Evolutionary conservation across 352 stramenopile genomes (phyloP).

Genomic region (Phytophthora aleatoria): DNA sequence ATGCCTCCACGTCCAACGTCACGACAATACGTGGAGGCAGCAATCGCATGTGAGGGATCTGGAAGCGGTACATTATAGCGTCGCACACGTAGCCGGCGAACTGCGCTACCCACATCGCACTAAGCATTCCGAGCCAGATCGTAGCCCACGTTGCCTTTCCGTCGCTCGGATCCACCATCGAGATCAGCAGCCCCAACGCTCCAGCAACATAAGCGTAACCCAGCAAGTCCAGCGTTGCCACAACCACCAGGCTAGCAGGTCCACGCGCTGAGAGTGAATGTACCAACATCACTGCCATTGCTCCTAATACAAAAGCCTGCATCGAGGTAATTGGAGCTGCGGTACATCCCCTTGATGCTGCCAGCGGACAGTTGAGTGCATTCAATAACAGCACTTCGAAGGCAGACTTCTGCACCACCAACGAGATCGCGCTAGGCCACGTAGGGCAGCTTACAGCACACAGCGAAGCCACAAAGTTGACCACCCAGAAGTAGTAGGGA

Average conservation of each 20-base stretch:
- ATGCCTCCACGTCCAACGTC: slow-evolving; percentile 53
- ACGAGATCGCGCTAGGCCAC: slow-evolving; percentile 31
- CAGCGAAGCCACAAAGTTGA: slow-evolving; percentile 39
- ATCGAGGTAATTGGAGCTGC: slow-evolving; percentile 36
- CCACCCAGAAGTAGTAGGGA: slow-evolving; percentile 46
- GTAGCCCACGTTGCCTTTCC: slow-evolving; percentile 35
- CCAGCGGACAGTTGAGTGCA: slow-evolving; percentile 40
- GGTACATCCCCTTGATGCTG: slow-evolving; percentile 14
- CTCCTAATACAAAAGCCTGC: slow-evolving; percentile 41
- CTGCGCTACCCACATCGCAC: slow-evolving; percentile 51
- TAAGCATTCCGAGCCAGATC: slow-evolving; percentile 47
- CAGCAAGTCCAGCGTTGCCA: slow-evolving; percentile 40
- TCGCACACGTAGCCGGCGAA: slow-evolving; percentile 55
- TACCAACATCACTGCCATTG: slow-evolving; percentile 38
- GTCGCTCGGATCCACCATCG: slow-evolving; percentile 51
- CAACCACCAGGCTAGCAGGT: slow-evolving; percentile 45
- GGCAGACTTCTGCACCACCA: slow-evolving; percentile 44
- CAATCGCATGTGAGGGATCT: slow-evolving; percentile 45
- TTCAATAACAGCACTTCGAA: slow-evolving; percentile 53
- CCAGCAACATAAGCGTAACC: slow-evolving; percentile 47
- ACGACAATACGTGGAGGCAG: slow-evolving; percentile 51
- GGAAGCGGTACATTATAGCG: slow-evolving; percentile 59
- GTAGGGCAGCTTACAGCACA: slow-evolving; percentile 42
- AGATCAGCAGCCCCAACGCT: slow-evolving; percentile 39
- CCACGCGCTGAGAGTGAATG: slow-evolving; percentile 28